These are phyloP conservation scores for Lumnitzera littorea DNA, from an alignment of 345 rosid species.

Conservation along the genomic window DNA sequence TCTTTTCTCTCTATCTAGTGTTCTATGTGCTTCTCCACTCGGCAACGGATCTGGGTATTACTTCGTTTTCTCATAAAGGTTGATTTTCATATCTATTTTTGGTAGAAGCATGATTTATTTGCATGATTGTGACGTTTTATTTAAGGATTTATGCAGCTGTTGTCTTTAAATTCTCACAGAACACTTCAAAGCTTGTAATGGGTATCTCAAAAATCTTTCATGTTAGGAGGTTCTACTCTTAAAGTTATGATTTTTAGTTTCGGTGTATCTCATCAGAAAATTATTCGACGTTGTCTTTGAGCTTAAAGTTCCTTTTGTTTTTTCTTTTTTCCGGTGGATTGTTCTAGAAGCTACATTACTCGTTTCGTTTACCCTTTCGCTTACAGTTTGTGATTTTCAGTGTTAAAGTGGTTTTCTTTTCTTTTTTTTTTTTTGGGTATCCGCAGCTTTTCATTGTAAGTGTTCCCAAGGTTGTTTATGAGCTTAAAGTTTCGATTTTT, in stretches of 20 bases:
- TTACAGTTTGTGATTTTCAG: too few species aligned
- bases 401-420: too few species aligned
- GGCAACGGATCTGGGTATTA: constrained; percentile 35
- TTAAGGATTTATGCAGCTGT: neutral
- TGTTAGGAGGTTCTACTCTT: too few species aligned
- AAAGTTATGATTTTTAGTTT: neutral
- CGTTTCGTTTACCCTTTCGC: neutral
- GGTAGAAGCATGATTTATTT: neutral
- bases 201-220: too few species aligned
- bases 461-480: neutral
- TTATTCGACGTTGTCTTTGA: neutral
- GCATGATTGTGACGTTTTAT: neutral
- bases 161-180: too few species aligned
- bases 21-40: constrained; percentile 1
- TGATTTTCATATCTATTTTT: constrained; percentile 11
- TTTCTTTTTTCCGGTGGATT: too few species aligned
- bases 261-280: neutral
- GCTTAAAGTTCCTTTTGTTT: neutral
- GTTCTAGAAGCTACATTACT: constrained; percentile 1
- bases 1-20: neutral
- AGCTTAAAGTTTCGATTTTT: neutral
- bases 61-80: constrained; percentile 34
- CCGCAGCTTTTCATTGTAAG: neutral
- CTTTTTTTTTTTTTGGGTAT: neutral
- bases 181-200: too few species aligned